phyloP scores from a whole-genome alignment of 2,329 filamentous ascomycete genomes.

The Mycogone perniciosa region DNA sequence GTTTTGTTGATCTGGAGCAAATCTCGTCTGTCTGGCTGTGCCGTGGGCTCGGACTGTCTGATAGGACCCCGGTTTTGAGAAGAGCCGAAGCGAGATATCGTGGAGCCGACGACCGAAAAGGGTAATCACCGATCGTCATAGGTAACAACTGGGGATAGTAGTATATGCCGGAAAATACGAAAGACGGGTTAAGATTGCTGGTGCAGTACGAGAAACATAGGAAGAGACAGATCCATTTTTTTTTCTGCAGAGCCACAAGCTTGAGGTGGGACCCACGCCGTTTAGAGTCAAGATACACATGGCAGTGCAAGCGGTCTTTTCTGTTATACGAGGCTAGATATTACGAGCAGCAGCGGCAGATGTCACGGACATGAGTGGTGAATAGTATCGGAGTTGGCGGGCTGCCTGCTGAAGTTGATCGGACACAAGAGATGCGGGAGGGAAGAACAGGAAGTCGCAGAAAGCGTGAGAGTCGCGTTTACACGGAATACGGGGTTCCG shows the following conservation, averaged over 20 bases:
- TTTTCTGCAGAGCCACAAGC: too few species aligned
- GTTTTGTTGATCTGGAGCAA: neutral
- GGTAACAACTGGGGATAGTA: neutral
- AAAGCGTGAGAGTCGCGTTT: too few species aligned
- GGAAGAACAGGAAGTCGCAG: too few species aligned
- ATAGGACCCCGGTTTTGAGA: neutral
- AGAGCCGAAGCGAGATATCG: neutral
- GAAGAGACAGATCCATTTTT: too few species aligned
- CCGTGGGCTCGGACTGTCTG: constrained; percentile 5
- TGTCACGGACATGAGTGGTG: neutral
- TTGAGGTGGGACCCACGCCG: too few species aligned
- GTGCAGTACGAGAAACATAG: too few species aligned
- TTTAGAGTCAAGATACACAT: too few species aligned
- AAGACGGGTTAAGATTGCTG: too few species aligned
- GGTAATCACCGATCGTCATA: too few species aligned
- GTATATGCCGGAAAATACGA: neutral
- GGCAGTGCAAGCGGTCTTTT: too few species aligned
- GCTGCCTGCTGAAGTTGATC: constrained; percentile 13
- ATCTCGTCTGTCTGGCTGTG: constrained; percentile 2
- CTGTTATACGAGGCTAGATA: constrained; percentile 5
- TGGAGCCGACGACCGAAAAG: neutral
- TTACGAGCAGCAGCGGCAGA: too few species aligned
- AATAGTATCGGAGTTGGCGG: constrained; percentile 11
- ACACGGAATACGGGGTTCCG: too few species aligned
- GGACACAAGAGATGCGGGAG: constrained; percentile 6